Evolutionary conservation across 441 rosid species (phyloP).

Genomic region (Daphne laureola): DNA sequence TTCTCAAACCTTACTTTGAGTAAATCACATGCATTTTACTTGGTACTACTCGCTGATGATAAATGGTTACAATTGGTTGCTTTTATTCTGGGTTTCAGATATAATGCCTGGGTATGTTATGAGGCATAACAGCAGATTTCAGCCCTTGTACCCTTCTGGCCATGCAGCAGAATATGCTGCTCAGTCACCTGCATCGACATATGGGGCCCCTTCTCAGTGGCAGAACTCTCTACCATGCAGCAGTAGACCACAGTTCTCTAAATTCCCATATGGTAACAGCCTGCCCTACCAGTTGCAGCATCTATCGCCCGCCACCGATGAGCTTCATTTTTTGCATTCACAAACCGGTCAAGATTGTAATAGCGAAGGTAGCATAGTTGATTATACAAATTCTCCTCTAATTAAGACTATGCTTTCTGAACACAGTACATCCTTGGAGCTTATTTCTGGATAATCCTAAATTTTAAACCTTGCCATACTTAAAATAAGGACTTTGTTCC

Average conservation of each 20-base stretch:
- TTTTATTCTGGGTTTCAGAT: too few relatives aligned
- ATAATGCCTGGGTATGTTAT: constrained; percentile 7
- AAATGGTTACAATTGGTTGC: too few relatives aligned
- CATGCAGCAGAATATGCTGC: constrained; percentile 9
- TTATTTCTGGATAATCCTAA: too few relatives aligned
- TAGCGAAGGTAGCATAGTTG: constrained; percentile 10
- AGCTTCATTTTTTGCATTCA: constrained; percentile 18
- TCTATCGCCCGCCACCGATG: constrained; percentile 19
- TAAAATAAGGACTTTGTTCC: too few relatives aligned
- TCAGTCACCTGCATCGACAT: constrained; percentile 14
- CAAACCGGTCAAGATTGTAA: constrained; percentile 14
- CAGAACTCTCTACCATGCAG: constrained; percentile 18
- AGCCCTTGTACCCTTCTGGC: constrained; percentile 16
- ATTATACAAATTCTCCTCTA: too few relatives aligned
- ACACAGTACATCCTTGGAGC: too few relatives aligned
- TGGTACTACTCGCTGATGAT: too few relatives aligned
- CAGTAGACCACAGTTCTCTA: constrained; percentile 16
- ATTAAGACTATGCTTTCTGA: too few relatives aligned
- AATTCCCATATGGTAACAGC: constrained; percentile 11
- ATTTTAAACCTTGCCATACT: too few relatives aligned
- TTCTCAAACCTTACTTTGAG: too few relatives aligned
- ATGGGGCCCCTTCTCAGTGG: constrained; percentile 17
- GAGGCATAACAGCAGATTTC: constrained; percentile 11
- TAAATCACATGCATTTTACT: too few relatives aligned
- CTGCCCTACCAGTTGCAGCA: constrained; percentile 14